phyloP scores from a whole-genome alignment of 2,329 filamentous ascomycete genomes.

The Fusarium camptoceras region DNA sequence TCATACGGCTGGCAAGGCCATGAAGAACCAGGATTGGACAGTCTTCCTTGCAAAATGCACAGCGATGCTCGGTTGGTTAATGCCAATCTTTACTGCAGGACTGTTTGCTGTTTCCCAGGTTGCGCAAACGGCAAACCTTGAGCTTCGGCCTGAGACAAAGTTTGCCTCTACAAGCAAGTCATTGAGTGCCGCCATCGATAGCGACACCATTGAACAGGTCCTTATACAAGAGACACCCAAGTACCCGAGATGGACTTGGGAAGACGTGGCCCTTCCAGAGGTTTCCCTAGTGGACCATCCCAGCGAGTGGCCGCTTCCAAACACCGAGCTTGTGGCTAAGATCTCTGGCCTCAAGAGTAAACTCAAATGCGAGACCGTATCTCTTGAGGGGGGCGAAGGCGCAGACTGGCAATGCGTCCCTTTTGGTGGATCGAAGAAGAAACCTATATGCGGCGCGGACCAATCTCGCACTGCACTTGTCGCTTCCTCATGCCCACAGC shows the following conservation, averaged over 20 bases:
- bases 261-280: conserved; percentile 43
- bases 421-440: conserved; percentile 29
- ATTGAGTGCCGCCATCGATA: conserved; percentile 22
- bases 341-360: conserved; percentile 34
- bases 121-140: conserved; percentile 30
- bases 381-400: conserved; percentile 27
- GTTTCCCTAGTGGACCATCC: conserved; percentile 33
- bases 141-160: conserved; percentile 38
- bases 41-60: conserved; percentile 46
- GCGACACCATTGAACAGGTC: conserved; percentile 32
- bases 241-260: conserved; percentile 46
- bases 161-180: conserved; percentile 42
- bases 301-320: conserved; percentile 39
- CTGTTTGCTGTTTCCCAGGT: conserved; percentile 43
- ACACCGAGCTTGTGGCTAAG: conserved; percentile 38
- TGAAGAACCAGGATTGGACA: conserved; percentile 43
- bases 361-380: conserved; percentile 41
- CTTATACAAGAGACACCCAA: conserved; percentile 38
- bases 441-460: conserved; percentile 31
- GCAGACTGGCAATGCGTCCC: conserved; percentile 36
- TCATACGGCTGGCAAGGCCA: conserved; percentile 41
- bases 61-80: conserved; percentile 46
- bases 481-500: conserved; percentile 40
- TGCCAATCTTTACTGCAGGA: conserved; percentile 48
- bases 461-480: conserved; percentile 38